Base-by-base conservation (phyloP, 805 yeast species). In the Ogataea kodamae region DNA sequence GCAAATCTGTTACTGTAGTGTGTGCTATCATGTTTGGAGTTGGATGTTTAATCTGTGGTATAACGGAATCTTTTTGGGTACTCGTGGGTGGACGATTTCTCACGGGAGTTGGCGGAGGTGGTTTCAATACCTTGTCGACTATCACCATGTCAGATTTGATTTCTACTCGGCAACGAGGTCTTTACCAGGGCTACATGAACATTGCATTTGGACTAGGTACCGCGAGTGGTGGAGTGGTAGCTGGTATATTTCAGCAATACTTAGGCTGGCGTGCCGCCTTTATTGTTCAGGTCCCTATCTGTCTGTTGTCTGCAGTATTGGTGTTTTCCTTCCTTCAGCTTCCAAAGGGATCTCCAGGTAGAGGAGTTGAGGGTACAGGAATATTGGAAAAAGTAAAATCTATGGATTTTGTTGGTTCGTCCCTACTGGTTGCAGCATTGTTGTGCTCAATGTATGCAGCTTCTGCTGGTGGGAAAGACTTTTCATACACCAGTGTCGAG, bases 121-220 rank as follows among this genome's bases (percentile, higher is more conserved):
- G 96, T 1, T 72, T 87, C 50, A 75, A 80, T 31, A 70, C 89
- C 0, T 62, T 86, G 46, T 73, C 85, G 11, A 79, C 95, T 5
- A 81, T 87, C 37, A 70, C 88, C 3, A 71, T 81, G 47, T 75
- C 85, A 17, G 96, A 87, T 57, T 64, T 85, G 28, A 79, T 88
- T 17, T 78, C 92, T 2, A 68, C 82, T 41, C 68, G 92, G 35
- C 75, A 80, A 25, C 67, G 96, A 39, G 95, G 94, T 2, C 57
- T 84, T 18, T 85, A 75, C 56, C 96, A 88, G 54, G 96, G 96
- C 0, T 55, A 83, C 32, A 82, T 82, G 21, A 87, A 87, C 54
- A 65, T 87, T 12, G 76, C 76, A 25, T 88, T 72, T 51, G 90
- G 88, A 9, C 52, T 77, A 12, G 96, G 96, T 4, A 79, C 86